A percentile compares a stretch with the other conserved stretches of the same genome.
Evolutionary conservation across 176 grass and related monocot species (phyloP).

Genomic region (Neostapfia colusana): DNA sequence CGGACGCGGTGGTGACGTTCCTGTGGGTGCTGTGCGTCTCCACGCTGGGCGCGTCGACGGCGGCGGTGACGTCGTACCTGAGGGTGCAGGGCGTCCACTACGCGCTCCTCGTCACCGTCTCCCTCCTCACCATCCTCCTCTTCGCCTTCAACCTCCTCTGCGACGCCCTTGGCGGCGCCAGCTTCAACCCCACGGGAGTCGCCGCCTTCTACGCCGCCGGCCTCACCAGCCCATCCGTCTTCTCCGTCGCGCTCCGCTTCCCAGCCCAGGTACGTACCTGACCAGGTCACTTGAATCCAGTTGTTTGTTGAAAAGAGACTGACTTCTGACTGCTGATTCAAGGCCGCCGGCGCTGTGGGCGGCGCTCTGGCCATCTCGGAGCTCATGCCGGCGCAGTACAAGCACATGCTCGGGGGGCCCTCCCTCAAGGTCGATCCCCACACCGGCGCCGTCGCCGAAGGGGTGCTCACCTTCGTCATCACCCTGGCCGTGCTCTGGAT

Average conservation of each 20-base stretch:
- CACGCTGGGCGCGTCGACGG: constrained; percentile 36
- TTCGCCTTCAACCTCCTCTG: constrained; percentile 51
- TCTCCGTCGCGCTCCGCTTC: constrained; percentile 34
- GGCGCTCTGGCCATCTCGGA: constrained; percentile 35
- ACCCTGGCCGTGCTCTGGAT: constrained; percentile 59
- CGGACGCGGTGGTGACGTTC: constrained; percentile 34
- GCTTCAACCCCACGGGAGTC: constrained; percentile 61
- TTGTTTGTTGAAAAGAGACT: not conserved
- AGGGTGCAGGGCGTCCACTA: constrained; percentile 22
- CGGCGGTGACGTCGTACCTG: constrained; percentile 36
- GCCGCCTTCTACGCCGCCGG: constrained; percentile 61
- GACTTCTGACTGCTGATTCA: not conserved
- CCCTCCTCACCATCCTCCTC: constrained; percentile 50
- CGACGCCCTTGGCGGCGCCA: constrained; percentile 55
- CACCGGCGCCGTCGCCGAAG: constrained; percentile 58
- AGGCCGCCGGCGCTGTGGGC: constrained; percentile 38
- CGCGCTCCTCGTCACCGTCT: constrained; percentile 39
- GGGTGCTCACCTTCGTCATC: constrained; percentile 63
- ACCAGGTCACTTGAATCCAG: too few relatives aligned
- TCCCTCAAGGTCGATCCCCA: constrained; percentile 39
- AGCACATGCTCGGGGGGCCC: constrained; percentile 33
- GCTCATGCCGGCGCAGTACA: constrained; percentile 34
- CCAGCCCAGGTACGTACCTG: constrained; percentile 21
- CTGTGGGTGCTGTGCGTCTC: constrained; percentile 39
- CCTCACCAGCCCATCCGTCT: constrained; percentile 30